Evolutionary conservation across 202 grass and related monocot species (phyloP), one percentile per base, ranked within the genome.

Genomic region (Bolboschoenoplectus hybrid): DNA sequence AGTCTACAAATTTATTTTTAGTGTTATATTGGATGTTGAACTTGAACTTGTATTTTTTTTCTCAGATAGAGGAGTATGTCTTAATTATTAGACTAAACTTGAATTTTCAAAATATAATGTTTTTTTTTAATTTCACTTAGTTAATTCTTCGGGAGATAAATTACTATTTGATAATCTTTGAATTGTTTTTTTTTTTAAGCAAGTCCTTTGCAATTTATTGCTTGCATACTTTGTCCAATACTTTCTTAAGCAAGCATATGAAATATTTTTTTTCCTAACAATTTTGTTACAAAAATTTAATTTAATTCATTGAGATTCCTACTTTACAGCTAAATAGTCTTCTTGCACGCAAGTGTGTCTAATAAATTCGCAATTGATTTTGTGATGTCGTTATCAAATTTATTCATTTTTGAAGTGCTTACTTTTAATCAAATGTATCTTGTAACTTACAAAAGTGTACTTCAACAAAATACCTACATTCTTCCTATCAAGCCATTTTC

Each of bases 361-460:
- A 12, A 78, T 26, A 58, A 57, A 78, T 78, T 78, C 13, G 6
- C 74, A 52, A 60, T 51, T 79, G 35, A 60, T 60, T 26, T 7
- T 7, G 75, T 60, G 53, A 11, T n/a, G 75, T 80, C 53, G 16
- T 3, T 41, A 40, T 80, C 75, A 19, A 10, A 60, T 60, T 43
- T 80, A 80, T 80, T 58, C 13, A 60, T 80, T 58, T 53, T 50
- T 4, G 3, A 43, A 80, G 75, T 79, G 52, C 52, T 60, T 60
- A 40, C 34, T 79, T 79, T 79, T 58, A 41, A 60, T 35, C 41
- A 10, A 19, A 49, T 46, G 43, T 26, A 49, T 80, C 36, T 58
- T 80, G 75, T 43, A 17, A 57, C 35, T 19, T 13, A 60, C 75
- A 80, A 80, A 80, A 80, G 75, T 80, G 36, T 60, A 80, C 34